These are phyloP conservation scores for Venturia oleaginea DNA, from an alignment of 2,329 filamentous ascomycete genomes.

Conservation along the genomic window DNA sequence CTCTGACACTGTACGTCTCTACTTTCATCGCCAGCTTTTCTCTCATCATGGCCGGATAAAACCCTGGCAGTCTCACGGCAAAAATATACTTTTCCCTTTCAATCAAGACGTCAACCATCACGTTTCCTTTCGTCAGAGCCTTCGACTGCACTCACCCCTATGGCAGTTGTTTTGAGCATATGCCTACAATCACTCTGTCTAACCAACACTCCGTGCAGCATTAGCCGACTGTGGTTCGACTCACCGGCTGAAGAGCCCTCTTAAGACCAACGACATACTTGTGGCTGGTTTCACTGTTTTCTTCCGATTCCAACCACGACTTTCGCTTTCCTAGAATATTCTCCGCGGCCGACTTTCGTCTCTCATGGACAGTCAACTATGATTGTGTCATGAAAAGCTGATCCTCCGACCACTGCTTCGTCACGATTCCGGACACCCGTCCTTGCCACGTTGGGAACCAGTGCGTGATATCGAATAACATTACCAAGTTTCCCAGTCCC, in stretches of 20 bases:
- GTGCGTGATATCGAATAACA: not conserved
- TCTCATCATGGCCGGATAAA: not conserved
- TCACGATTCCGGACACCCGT: not conserved
- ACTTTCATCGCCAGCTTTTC: not conserved
- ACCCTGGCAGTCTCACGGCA: not conserved
- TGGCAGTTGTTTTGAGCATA: not conserved
- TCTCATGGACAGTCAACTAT: not conserved
- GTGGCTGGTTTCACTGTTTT: constrained; percentile 6
- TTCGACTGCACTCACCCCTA: not conserved
- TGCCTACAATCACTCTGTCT: not conserved
- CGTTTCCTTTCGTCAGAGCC: not conserved
- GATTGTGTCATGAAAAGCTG: not conserved
- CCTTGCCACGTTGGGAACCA: not conserved
- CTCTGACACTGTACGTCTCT: constrained; percentile 6
- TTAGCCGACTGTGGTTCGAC: not conserved
- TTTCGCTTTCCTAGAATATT: not conserved
- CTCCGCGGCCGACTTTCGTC: not conserved
- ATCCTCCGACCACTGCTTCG: not conserved
- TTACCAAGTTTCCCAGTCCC: not conserved
- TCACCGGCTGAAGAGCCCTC: not conserved
- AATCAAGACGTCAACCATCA: not conserved
- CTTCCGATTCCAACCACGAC: not conserved
- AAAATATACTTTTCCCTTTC: not conserved
- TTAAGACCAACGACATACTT: not conserved
- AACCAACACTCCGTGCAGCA: not conserved